Evolutionary conservation across 257 asterid species (phyloP), one percentile per base, ranked within the genome.

Genomic region (Fraxinus excelsior): DNA sequence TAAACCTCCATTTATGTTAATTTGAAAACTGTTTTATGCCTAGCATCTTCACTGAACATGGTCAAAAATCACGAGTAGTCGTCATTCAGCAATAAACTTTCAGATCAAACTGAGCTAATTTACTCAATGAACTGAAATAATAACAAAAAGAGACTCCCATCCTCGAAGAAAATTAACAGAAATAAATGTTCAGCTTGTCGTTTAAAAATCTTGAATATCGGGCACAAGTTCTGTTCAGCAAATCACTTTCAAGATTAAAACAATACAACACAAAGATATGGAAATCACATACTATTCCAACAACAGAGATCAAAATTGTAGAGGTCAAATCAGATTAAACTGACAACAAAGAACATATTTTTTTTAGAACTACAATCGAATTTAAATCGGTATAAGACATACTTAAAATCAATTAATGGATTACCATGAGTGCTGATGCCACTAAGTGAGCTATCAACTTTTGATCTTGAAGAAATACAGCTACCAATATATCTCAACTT

Each of bases 391-490:
- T 35, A 72, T 8, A 65, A 21, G 35, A 67, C 23, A 81, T 60
- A 35, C 74, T 10, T 51, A 10, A 79, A 65, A 60, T 29, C 23
- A 51, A 14, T 21, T 5, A 62, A 32, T 16, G 13, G 21, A 75
- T 80, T 89, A 94, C 99, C 99, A 77, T 87, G 88, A 77, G 91
- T 88, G 72, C 90, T 94, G 88, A 91, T 89, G 86, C 99, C 99
- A 87, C 97, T 94, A 76, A 88, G 56, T 72, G 99, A 90, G 90
- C 87, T 94, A 75, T 91, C 98, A 84, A 94, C 98, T 87, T 94
- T 94, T 87, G 99, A 94, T 93, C 97, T 92, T 89, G 99, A 94
- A 82, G 96, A 88, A 74, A 94, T 86, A 87, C 98, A 94, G 90
- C 92, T 88, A 51, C 97, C 91, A 70, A 92, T 85, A 82, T 85